Evolutionary conservation across 2,329 filamentous ascomycete species (phyloP).

Genomic region (Botrytis byssoidea): DNA sequence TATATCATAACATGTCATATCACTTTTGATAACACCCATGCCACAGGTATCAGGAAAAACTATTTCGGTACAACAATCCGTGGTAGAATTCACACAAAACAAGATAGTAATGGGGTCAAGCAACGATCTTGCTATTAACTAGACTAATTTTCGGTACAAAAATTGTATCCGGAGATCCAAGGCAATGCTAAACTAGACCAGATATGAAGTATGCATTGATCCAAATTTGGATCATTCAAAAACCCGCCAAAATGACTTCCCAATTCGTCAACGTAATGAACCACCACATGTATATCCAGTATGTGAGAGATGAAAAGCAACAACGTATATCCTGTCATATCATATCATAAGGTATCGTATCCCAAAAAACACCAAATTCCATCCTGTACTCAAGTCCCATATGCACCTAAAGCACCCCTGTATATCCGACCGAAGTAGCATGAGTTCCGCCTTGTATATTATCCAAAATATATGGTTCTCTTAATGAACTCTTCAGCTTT

Average conservation of each 20-base stretch:
- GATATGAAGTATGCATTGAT: not conserved
- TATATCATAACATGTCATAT: not conserved
- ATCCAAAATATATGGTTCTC: not conserved
- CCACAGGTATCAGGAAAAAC: not conserved
- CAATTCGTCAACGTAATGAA: not conserved
- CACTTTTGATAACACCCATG: not conserved
- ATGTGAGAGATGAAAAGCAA: not conserved
- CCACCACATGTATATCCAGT: not conserved
- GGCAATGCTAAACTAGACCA: not conserved
- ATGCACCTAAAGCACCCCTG: not conserved
- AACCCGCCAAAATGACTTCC: not conserved
- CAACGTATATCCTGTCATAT: not conserved
- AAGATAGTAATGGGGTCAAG: not conserved
- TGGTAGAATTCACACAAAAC: not conserved
- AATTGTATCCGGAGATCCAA: not conserved
- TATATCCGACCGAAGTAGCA: not conserved
- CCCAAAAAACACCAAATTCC: not conserved
- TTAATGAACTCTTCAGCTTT: slow-evolving; percentile 14
- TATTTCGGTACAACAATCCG: too few species aligned
- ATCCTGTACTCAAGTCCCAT: not conserved
- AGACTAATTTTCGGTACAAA: not conserved
- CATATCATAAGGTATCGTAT: not conserved
- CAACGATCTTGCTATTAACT: not conserved
- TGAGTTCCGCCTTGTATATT: not conserved
- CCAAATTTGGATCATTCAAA: not conserved